Evolutionary conservation across 2,329 filamentous ascomycete species (phyloP).

Genomic region (Thermochaetoides dissita): DNA sequence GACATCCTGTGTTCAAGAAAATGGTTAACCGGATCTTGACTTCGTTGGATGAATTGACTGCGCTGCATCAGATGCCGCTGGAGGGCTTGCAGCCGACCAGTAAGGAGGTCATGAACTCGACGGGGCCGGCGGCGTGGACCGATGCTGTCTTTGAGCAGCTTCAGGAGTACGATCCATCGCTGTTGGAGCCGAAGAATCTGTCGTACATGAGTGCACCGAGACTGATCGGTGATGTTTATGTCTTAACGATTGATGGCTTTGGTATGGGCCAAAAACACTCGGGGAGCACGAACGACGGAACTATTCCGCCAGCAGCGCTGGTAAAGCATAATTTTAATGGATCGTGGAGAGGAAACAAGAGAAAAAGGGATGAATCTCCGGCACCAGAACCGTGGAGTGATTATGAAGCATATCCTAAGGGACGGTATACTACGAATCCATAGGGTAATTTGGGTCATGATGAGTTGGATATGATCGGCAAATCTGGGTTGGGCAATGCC

Average conservation of each 20-base stretch:
- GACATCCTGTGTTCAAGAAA: conserved; percentile 19
- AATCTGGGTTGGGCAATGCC: too few species aligned
- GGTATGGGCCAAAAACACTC: conserved; percentile 13
- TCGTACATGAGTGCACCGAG: conserved; percentile 7
- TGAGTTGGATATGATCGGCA: too few species aligned
- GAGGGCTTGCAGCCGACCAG: conserved; percentile 13
- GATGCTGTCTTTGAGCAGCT: conserved; percentile 20
- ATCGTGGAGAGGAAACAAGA: conserved; percentile 5
- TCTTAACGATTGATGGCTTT: conserved; percentile 12
- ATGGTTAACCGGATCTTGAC: conserved; percentile 16
- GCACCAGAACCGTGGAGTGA: too few species aligned
- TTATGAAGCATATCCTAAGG: too few species aligned
- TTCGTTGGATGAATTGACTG: conserved; percentile 12
- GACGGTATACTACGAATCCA: too few species aligned
- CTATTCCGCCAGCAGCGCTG: conserved; percentile 6
- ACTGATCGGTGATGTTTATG: conserved; percentile 8
- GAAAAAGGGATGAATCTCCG: not conserved
- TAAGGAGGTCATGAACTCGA: conserved; percentile 20
- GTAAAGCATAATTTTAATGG: conserved; percentile 11
- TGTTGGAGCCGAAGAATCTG: conserved; percentile 7
- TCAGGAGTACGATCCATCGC: conserved; percentile 11
- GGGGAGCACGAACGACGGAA: conserved; percentile 8
- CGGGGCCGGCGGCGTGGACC: conserved; percentile 21
- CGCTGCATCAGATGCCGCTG: conserved; percentile 3
- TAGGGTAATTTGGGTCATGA: too few species aligned